phyloP scores from a whole-genome alignment of 2,329 filamentous ascomycete genomes.

The Diaporthe sp. region DNA sequence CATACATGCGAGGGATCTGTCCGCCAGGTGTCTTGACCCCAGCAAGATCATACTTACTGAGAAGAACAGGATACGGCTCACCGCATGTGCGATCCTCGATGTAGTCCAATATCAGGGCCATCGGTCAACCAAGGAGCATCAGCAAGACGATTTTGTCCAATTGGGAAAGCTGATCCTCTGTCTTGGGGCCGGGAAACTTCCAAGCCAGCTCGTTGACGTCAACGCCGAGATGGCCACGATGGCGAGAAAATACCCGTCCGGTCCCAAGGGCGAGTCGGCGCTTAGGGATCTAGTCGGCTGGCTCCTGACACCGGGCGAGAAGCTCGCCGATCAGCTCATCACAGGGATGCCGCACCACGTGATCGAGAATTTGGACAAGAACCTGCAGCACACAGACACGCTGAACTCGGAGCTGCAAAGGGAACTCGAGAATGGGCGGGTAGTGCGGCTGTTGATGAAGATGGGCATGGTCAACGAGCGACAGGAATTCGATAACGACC shows the following conservation, averaged over 20 bases:
- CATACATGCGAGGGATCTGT: conserved; percentile 84
- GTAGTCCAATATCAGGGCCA: conserved; percentile 85
- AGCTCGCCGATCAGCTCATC: conserved; percentile 85
- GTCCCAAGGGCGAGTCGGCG: conserved; percentile 55
- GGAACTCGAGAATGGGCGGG: conserved; percentile 90
- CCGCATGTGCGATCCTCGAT: conserved; percentile 89
- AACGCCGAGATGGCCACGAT: conserved; percentile 59
- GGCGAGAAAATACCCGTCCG: conserved; percentile 36
- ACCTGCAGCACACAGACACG: conserved; percentile 83
- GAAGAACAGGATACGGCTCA: conserved; percentile 89
- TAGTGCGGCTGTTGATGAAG: conserved; percentile 85
- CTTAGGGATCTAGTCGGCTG: conserved; percentile 85
- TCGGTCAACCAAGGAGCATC: conserved; percentile 78
- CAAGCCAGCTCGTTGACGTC: conserved; percentile 66
- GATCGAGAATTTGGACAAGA: conserved; percentile 79
- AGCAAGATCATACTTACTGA: conserved; percentile 92
- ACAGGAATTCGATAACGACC: conserved; percentile 83
- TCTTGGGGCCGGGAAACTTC: conserved; percentile 78
- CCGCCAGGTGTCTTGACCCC: conserved; percentile 86
- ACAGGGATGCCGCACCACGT: conserved; percentile 83
- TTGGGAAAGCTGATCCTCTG: conserved; percentile 89
- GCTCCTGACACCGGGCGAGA: conserved; percentile 78
- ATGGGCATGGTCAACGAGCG: conserved; percentile 91
- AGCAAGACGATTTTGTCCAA: conserved; percentile 87
- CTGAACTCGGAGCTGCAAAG: conserved; percentile 78